These are phyloP conservation scores for Sequoiadendron giganteum DNA, from an alignment of 75 land plant species.

Conservation along the genomic window DNA sequence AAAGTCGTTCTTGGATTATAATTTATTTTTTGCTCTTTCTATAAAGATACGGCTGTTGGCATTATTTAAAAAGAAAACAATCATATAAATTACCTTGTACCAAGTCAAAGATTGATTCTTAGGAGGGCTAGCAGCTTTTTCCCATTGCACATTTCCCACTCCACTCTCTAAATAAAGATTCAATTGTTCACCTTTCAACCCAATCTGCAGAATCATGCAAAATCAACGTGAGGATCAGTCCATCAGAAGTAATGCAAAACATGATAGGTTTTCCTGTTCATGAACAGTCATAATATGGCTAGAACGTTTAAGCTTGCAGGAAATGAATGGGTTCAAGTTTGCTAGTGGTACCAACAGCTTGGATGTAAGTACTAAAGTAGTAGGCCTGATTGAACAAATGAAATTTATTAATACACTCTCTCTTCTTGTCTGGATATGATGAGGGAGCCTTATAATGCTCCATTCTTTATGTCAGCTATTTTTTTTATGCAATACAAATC, in stretches of 20 bases:
- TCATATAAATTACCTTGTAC: slow-evolving; percentile 78
- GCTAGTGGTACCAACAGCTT: not conserved
- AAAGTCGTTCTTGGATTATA: too few species aligned
- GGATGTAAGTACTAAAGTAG: not conserved
- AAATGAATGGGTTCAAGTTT: not conserved
- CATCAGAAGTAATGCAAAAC: not conserved
- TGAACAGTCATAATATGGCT: not conserved
- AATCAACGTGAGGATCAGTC: not conserved
- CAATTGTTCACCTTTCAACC: slow-evolving; percentile 73
- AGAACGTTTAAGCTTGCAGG: not conserved
- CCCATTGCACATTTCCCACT: slow-evolving; percentile 48
- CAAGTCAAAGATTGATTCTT: slow-evolving; percentile 73
- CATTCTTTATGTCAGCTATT: not conserved
- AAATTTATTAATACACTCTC: not conserved
- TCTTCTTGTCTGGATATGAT: not conserved
- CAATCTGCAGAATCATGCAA: slow-evolving; percentile 56
- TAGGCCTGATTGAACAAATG: not conserved
- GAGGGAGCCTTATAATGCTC: not conserved
- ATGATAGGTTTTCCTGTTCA: not conserved
- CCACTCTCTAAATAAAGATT: slow-evolving; percentile 34
- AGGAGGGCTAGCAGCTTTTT: slow-evolving; percentile 39
- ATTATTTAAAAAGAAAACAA: not conserved
- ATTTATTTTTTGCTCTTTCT: too few species aligned
- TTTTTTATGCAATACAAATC: not conserved
- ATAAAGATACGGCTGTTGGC: too few species aligned